Conservation (phyloP, 2,329 filamentous ascomycete genomes). For the Alternaria dauci region DNA sequence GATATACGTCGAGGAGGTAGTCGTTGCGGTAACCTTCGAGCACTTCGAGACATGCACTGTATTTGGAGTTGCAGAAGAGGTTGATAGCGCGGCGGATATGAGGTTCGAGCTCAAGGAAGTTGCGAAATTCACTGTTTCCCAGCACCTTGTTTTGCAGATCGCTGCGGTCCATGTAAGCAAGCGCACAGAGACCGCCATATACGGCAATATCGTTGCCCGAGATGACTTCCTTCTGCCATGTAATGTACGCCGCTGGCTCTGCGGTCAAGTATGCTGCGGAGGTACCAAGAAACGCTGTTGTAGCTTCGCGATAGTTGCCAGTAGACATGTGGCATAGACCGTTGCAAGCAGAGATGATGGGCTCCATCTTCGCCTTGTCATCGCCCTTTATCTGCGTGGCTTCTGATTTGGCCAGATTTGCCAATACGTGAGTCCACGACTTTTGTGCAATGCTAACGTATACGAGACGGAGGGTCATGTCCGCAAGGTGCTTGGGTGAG, state of each 20-base stretch:
- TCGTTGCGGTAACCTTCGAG: constrained; percentile 83
- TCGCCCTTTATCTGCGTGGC: constrained; percentile 64
- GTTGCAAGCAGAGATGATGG: constrained; percentile 71
- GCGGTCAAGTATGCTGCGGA: constrained; percentile 59
- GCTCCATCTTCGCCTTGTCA: constrained; percentile 64
- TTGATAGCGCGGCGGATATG: constrained; percentile 91
- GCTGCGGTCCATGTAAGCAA: constrained; percentile 85
- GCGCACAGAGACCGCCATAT: constrained; percentile 88
- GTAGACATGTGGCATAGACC: constrained; percentile 69
- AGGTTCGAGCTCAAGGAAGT: constrained; percentile 89
- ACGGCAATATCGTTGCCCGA: constrained; percentile 89
- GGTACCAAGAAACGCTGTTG: constrained; percentile 72
- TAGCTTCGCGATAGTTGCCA: constrained; percentile 71
- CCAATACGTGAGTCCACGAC: constrained; percentile 76
- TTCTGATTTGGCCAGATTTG: constrained; percentile 66
- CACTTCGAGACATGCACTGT: constrained; percentile 82
- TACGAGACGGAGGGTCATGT: constrained; percentile 81
- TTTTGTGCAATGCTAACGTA: constrained; percentile 77
- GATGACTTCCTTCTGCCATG: constrained; percentile 73
- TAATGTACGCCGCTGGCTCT: constrained; percentile 57
- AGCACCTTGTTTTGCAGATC: constrained; percentile 80
- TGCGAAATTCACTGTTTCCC: constrained; percentile 85
- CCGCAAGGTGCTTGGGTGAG: constrained; percentile 80
- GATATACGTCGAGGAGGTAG: constrained; percentile 88
- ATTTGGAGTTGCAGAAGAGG: constrained; percentile 89